phyloP scores from a whole-genome alignment of 768 basidiomycete genomes.

The Suillus cothurnatus region DNA sequence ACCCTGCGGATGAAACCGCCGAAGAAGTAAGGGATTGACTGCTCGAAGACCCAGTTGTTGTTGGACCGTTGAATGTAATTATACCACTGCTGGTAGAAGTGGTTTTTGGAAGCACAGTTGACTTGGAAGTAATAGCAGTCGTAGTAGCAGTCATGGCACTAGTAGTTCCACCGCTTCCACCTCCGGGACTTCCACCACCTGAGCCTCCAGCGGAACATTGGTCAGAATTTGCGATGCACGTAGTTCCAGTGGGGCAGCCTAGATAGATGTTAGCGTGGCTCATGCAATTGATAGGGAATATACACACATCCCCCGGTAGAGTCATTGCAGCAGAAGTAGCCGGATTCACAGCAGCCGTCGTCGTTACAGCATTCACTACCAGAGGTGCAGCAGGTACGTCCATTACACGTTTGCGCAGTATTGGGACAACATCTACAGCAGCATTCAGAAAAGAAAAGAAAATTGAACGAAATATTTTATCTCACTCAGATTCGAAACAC shows the following conservation, averaged over 20 bases:
- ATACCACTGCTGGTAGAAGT: neutral
- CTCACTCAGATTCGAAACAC: slow-evolving; percentile 16
- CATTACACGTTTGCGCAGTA: slow-evolving; percentile 16
- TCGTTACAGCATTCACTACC: slow-evolving; percentile 1
- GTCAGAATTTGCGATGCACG: neutral
- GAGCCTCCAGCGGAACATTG: neutral
- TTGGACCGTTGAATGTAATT: neutral
- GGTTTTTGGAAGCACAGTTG: neutral
- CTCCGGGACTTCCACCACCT: neutral
- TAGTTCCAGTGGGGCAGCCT: slow-evolving; percentile 23
- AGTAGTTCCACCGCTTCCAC: neutral
- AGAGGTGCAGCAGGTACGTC: slow-evolving; percentile 13
- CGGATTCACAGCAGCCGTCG: slow-evolving; percentile 12
- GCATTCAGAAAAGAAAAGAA: neutral
- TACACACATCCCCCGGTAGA: slow-evolving; percentile 25
- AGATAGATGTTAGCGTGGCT: neutral
- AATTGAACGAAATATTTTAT: neutral
- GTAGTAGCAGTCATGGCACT: neutral
- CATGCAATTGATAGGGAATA: neutral
- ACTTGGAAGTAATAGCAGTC: neutral
- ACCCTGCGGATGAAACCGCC: neutral
- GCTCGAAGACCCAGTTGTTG: neutral
- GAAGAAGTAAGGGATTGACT: neutral
- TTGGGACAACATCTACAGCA: slow-evolving; percentile 22
- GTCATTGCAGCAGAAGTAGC: slow-evolving; percentile 24